These are phyloP conservation scores for Suillus variegatus DNA, from an alignment of 768 basidiomycete genomes.

Conservation along the genomic window DNA sequence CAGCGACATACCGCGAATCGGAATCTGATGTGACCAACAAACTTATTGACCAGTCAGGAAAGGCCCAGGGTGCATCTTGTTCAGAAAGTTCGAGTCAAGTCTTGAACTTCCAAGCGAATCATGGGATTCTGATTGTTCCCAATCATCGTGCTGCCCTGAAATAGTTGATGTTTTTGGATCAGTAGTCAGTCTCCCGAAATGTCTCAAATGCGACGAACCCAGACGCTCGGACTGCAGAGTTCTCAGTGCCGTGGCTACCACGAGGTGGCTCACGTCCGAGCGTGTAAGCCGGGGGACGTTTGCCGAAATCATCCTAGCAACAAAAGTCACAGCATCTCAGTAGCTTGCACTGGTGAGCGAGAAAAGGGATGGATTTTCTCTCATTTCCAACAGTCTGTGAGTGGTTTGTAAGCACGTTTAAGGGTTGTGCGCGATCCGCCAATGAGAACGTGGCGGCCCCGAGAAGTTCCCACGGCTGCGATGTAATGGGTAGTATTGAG, in stretches of 20 bases:
- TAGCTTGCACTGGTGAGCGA: conserved; percentile 1
- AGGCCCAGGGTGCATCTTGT: too few species aligned
- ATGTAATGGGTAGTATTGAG: background rate
- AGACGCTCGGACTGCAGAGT: background rate
- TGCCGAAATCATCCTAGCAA: conserved; percentile 6
- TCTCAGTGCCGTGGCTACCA: conserved; percentile 6
- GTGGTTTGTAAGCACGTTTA: background rate
- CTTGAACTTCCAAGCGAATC: too few species aligned
- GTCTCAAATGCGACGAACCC: background rate
- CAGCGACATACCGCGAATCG: background rate
- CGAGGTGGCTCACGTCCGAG: conserved; percentile 5
- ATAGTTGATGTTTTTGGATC: background rate
- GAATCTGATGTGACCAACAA: too few species aligned
- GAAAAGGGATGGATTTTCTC: conserved; percentile 17
- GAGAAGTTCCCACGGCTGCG: conserved; percentile 26
- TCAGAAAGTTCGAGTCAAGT: too few species aligned
- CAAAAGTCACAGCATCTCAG: conserved; percentile 8
- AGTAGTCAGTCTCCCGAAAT: background rate
- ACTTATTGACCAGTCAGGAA: too few species aligned
- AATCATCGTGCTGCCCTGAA: too few species aligned
- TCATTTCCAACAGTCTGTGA: conserved; percentile 19
- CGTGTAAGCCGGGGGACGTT: conserved; percentile 17
- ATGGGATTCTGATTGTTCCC: too few species aligned
- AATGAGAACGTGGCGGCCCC: conserved; percentile 3
- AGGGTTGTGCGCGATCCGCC: conserved; percentile 3